phyloP scores from a whole-genome alignment of 345 rosid species.

The Brassica incana region DNA sequence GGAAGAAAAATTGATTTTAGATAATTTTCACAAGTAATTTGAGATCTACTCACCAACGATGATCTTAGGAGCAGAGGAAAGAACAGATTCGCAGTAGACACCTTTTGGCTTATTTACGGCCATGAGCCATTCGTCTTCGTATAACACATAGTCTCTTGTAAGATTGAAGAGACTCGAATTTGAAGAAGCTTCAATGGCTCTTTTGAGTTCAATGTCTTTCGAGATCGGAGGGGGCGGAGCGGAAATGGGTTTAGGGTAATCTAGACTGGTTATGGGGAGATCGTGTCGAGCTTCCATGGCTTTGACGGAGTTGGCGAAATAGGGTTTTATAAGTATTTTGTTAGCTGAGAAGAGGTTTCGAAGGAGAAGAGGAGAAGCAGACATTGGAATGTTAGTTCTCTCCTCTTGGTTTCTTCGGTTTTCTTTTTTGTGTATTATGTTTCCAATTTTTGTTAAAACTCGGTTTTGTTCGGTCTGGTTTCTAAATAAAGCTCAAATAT shows the following conservation, averaged over 20 bases:
- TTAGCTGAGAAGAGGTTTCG: slow-evolving; percentile 35
- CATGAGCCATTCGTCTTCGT: slow-evolving; percentile 83
- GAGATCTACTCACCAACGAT: slow-evolving; percentile 38
- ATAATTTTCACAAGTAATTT: background rate
- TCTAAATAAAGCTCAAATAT: background rate
- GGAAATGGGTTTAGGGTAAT: slow-evolving; percentile 71
- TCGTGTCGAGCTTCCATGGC: slow-evolving; percentile 29
- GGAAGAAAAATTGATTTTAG: background rate
- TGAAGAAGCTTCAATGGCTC: slow-evolving; percentile 88
- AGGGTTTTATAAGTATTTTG: slow-evolving; percentile 34
- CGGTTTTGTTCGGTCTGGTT: background rate
- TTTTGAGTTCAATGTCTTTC: slow-evolving; percentile 64
- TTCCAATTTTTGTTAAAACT: background rate
- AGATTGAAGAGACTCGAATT: slow-evolving; percentile 63
- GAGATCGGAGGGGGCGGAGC: slow-evolving; percentile 72
- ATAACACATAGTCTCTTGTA: slow-evolving; percentile 48
- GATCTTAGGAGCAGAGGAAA: slow-evolving; percentile 50
- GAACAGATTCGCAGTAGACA: slow-evolving; percentile 70
- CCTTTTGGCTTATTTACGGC: slow-evolving; percentile 84
- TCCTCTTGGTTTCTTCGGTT: background rate
- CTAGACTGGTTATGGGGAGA: slow-evolving; percentile 4
- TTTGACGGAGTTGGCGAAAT: slow-evolving; percentile 20
- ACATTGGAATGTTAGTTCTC: slow-evolving; percentile 2
- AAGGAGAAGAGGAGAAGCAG: slow-evolving; percentile 6
- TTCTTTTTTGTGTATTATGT: background rate